Evolutionary conservation across 2,329 filamentous ascomycete species (phyloP).

Genomic region (Cadophora malorum): DNA sequence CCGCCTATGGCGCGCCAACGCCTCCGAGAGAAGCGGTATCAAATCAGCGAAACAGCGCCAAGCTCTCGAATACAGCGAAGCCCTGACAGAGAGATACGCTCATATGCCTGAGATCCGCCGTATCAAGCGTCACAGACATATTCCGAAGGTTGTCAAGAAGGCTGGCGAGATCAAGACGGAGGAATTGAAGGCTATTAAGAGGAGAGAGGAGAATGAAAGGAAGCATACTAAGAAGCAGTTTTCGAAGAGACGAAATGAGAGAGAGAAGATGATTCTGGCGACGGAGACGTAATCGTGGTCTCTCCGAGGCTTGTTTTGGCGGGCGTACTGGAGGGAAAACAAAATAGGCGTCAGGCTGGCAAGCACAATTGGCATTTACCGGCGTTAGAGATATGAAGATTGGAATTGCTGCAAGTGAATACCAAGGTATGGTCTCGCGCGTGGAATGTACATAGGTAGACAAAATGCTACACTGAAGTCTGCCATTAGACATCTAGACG

Average conservation of each 20-base stretch:
- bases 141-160: slow-evolving; percentile 95
- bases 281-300: slow-evolving; percentile 39
- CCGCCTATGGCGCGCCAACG: slow-evolving; percentile 86
- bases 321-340: slow-evolving; percentile 16
- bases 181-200: slow-evolving; percentile 86
- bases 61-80: slow-evolving; percentile 89
- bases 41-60: slow-evolving; percentile 85
- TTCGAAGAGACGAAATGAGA: slow-evolving; percentile 74
- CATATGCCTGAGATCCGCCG: slow-evolving; percentile 97
- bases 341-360: slow-evolving; percentile 18
- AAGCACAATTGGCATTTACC: slow-evolving; percentile 23
- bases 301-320: background rate
- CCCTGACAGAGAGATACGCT: slow-evolving; percentile 80
- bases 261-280: slow-evolving; percentile 91
- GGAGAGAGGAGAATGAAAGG: slow-evolving; percentile 91
- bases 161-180: slow-evolving; percentile 92
- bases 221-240: slow-evolving; percentile 88
- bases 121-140: slow-evolving; percentile 88
- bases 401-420: background rate
- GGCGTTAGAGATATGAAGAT: slow-evolving; percentile 12
- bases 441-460: background rate
- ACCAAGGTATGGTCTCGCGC: background rate
- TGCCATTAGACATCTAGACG: too few relatives aligned
- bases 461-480: background rate
- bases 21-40: slow-evolving; percentile 81